Conservation (phyloP, 768 basidiomycete genomes). For the Flagelloscypha sp. region DNA sequence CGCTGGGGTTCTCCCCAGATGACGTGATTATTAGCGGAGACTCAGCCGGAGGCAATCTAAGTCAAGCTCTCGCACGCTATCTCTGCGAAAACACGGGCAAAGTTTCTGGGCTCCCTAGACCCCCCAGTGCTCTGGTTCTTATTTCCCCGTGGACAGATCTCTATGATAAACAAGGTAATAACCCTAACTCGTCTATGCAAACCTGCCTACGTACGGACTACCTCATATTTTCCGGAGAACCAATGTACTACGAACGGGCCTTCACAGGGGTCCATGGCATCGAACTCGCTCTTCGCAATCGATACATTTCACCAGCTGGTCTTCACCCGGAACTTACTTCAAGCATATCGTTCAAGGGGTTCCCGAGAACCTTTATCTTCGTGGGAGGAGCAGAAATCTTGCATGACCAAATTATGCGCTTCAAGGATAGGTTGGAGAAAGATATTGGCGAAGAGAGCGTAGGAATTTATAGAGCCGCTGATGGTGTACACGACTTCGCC, state of each 20-base stretch:
- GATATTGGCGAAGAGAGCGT: conserved; percentile 29
- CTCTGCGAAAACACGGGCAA: conserved; percentile 22
- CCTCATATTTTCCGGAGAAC: conserved; percentile 8
- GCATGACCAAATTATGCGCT: conserved; percentile 18
- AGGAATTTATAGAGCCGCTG: conserved; percentile 39
- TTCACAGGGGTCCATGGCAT: conserved; percentile 18
- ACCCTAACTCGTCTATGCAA: conserved; percentile 15
- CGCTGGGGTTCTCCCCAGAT: conserved; percentile 44
- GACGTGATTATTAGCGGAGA: conserved; percentile 69
- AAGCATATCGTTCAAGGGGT: conserved; percentile 22
- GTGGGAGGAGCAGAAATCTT: conserved; percentile 25
- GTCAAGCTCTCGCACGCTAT: conserved; percentile 30
- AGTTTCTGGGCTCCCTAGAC: conserved; percentile 9
- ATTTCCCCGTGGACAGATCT: conserved; percentile 24
- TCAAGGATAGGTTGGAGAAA: conserved; percentile 18
- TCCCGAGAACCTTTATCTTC: conserved; percentile 26
- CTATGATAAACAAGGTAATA: conserved; percentile 13
- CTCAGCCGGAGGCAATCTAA: conserved; percentile 55
- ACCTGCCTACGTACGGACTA: conserved; percentile 15
- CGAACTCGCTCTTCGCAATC: conserved; percentile 16
- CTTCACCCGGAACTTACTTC: conserved; percentile 5
- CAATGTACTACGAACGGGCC: conserved; percentile 12
- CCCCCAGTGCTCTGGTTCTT: conserved; percentile 19
- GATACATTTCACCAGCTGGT: conserved; percentile 28
- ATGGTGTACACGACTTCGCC: conserved; percentile 49